Evolutionary conservation across 345 rosid genomes (phyloP).

Genomic region (Eucalyptus curtisii): DNA sequence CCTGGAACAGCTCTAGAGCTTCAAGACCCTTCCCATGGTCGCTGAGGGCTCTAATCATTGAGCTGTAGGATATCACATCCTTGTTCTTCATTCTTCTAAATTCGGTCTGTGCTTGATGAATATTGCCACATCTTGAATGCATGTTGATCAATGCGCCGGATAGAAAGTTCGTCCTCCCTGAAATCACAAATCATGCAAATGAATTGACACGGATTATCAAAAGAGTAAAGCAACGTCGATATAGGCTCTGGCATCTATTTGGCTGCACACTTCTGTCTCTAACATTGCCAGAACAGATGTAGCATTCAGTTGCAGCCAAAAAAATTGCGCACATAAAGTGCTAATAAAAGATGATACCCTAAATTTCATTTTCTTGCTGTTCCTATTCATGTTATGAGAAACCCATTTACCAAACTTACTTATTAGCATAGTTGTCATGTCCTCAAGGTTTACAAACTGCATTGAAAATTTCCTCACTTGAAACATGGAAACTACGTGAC

Average conservation of each 20-base stretch:
- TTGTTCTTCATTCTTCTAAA: constrained; percentile 24
- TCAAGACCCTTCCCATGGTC: constrained; percentile 38
- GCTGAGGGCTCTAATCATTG: constrained; percentile 36
- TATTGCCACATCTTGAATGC: constrained; percentile 53
- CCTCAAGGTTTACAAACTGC: background rate
- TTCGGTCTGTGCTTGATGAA: constrained; percentile 26
- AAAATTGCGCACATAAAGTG: background rate
- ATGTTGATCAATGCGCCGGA: constrained; percentile 46
- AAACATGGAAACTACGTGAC: background rate
- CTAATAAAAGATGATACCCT: background rate
- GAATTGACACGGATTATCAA: background rate
- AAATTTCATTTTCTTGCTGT: background rate
- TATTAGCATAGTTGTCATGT: background rate
- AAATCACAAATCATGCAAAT: background rate
- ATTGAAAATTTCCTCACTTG: background rate
- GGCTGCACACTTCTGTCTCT: background rate
- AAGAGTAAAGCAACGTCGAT: background rate
- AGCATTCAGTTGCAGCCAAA: background rate
- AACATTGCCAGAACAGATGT: background rate
- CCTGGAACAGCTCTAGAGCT: constrained; percentile 22
- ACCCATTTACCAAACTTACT: background rate
- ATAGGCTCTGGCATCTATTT: background rate
- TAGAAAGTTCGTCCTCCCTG: constrained; percentile 22
- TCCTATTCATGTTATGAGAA: background rate
- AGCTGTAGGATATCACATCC: constrained; percentile 37